A percentile compares a stretch with the other conserved stretches of the same genome.
phyloP scores from a whole-genome alignment of 495 filamentous ascomycete genomes.

The Mytilinidion resinicola region DNA sequence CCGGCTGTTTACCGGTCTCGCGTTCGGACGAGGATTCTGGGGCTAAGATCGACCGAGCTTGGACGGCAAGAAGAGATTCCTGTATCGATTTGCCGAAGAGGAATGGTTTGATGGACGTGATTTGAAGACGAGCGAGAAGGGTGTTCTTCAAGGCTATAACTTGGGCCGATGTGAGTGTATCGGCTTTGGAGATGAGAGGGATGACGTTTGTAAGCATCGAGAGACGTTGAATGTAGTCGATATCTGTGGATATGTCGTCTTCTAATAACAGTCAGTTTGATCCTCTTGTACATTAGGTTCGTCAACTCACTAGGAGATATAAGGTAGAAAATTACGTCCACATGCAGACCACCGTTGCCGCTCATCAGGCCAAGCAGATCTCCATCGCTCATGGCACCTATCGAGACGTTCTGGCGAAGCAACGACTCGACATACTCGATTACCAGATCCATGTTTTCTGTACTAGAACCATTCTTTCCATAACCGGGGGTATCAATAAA shows the following conservation, averaged over 20 bases:
- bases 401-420: conserved; percentile 55
- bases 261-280: conserved; percentile 3
- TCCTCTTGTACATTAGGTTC: too few species aligned
- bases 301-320: conserved; percentile 53
- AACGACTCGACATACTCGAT: conserved; percentile 71
- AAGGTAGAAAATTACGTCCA: conserved; percentile 83
- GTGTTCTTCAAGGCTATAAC: conserved; percentile 56
- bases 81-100: conserved; percentile 48
- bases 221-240: conserved; percentile 70
- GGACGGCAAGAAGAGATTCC: conserved; percentile 16
- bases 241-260: conserved; percentile 68
- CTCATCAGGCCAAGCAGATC: conserved; percentile 77
- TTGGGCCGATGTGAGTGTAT: conserved; percentile 57
- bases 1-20: background rate
- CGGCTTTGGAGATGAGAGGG: conserved; percentile 73
- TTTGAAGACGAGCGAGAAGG: conserved; percentile 53
- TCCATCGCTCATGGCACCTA: conserved; percentile 54
- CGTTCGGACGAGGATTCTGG: background rate
- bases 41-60: conserved; percentile 10
- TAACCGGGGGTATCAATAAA: conserved; percentile 91
- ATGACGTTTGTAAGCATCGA: conserved; percentile 79
- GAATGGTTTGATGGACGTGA: conserved; percentile 60
- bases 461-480: conserved; percentile 53
- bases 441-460: conserved; percentile 63
- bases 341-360: conserved; percentile 79